Percentiles rank a stretch among this genome's conserved stretches.
phyloP scores from a whole-genome alignment of 225 moss, liverwort and hornwort genomes.

The Sphagnum contortum region DNA sequence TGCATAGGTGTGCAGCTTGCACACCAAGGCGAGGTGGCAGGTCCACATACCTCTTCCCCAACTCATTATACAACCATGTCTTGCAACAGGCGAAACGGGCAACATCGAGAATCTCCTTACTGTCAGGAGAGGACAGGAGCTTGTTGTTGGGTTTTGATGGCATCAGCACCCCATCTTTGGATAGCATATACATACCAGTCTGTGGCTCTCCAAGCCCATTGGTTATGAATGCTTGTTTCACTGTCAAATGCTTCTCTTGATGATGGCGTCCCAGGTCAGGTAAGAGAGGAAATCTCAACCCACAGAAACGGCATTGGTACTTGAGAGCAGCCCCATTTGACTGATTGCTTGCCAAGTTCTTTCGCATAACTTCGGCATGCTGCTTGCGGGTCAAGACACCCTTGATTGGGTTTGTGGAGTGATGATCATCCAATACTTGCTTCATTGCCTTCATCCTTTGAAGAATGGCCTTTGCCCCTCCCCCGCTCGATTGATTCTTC shows the following conservation, averaged over 20 bases:
- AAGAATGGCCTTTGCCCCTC: constrained; percentile 57
- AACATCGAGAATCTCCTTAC: constrained; percentile 40
- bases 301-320: constrained; percentile 51
- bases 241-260: constrained; percentile 51
- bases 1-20: constrained; percentile 63
- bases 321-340: constrained; percentile 12
- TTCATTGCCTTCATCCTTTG: constrained; percentile 60
- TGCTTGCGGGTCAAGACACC: too few species aligned
- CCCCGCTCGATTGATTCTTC: constrained; percentile 30
- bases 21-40: constrained; percentile 50
- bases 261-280: constrained; percentile 75
- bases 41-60: constrained; percentile 31
- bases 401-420: too few species aligned
- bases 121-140: constrained; percentile 37
- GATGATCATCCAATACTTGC: constrained; percentile 22
- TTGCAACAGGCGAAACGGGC: constrained; percentile 66
- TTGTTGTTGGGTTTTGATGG: constrained; percentile 29
- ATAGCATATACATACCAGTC: constrained; percentile 47
- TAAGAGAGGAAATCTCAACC: constrained; percentile 43
- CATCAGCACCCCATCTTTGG: constrained; percentile 42
- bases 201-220: constrained; percentile 47
- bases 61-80: constrained; percentile 49
- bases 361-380: too few species aligned
- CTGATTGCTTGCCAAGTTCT: too few species aligned
- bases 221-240: constrained; percentile 53